Conservation (phyloP, 495 filamentous ascomycete genomes). For the Daldinia grandis region DNA sequence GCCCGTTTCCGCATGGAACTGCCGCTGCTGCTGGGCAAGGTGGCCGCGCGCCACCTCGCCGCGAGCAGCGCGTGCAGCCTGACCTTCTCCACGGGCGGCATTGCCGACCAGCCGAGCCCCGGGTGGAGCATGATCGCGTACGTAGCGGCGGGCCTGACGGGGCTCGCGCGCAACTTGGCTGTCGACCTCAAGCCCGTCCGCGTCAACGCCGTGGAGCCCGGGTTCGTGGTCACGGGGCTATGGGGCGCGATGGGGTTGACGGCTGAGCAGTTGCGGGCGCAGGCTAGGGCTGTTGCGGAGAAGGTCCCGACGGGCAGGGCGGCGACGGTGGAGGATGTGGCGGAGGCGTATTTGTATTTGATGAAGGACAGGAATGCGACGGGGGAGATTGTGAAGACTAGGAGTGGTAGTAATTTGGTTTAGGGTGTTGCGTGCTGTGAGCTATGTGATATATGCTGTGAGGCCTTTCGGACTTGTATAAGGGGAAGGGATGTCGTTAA, state of each 20-base stretch:
- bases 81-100: conserved; percentile 62
- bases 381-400: conserved; percentile 41
- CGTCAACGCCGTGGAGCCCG: conserved; percentile 67
- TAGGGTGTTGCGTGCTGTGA: conserved; percentile 24
- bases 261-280: conserved; percentile 45
- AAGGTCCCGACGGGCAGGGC: conserved; percentile 53
- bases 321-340: conserved; percentile 64
- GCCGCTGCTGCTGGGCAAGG: conserved; percentile 63
- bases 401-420: conserved; percentile 34
- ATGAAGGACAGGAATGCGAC: conserved; percentile 63
- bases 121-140: conserved; percentile 58
- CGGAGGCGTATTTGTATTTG: conserved; percentile 70
- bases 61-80: conserved; percentile 53
- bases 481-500: background rate
- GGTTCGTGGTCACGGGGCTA: conserved; percentile 63
- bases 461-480: background rate
- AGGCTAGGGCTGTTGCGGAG: conserved; percentile 29
- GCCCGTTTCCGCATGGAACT: conserved; percentile 62
- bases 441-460: no score
- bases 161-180: conserved; percentile 61
- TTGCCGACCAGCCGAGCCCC: conserved; percentile 53
- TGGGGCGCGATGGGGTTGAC: conserved; percentile 43
- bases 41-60: conserved; percentile 56
- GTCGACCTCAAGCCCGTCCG: conserved; percentile 66
- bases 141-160: conserved; percentile 49